Base-by-base conservation (phyloP, 768 basidiomycete species). In the Dictyophora rubrovolvata region DNA sequence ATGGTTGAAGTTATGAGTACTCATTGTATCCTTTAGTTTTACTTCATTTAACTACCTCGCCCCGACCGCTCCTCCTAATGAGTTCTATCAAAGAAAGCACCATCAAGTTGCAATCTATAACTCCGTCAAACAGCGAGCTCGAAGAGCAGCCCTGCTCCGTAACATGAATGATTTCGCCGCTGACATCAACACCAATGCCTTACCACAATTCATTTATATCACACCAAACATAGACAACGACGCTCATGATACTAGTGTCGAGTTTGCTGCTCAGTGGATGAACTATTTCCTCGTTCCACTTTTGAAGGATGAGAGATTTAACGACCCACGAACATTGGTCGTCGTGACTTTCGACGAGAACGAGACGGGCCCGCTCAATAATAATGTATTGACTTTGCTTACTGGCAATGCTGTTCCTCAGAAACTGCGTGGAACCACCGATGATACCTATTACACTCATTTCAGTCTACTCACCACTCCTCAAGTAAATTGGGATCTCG, bases 171-270 rank as follows among this genome's bases (percentile, higher is more conserved):
- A 84, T 65, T 82, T 85, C 62, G 77, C 79, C 8, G 69, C 72
- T 23, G 84, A 86, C 63, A 68, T 83, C 14, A 73, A 73, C 20
- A 74, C 75, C 9, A 67, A 76, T 50, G 71, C 70, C 1, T 68
- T 86, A 47, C 77, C 83, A 11, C 82, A 84, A 56, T 85, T 82
- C 80, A 63, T 73, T 10, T 84, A 81, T 62, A 72, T 86, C 55
- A 84, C 84, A 1, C 84, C 84, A 8, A 85, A 85, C 66, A 70
- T 82, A 63, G 73, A 74, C 53, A 76, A 84, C 63, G 83, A 84
- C 62, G 82, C 71, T 1, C 84, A 84, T 60, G 82, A 86, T 66
- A 84, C 83, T 3, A 74, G 71, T 21, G 66, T 81, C 61, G 76
- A 71, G 55, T 82, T 78, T 61, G 69, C 73, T 3, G 69, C 69